Base-by-base conservation (phyloP, 2,329 filamentous ascomycete species). In the Sclerotinia trifoliorum region DNA sequence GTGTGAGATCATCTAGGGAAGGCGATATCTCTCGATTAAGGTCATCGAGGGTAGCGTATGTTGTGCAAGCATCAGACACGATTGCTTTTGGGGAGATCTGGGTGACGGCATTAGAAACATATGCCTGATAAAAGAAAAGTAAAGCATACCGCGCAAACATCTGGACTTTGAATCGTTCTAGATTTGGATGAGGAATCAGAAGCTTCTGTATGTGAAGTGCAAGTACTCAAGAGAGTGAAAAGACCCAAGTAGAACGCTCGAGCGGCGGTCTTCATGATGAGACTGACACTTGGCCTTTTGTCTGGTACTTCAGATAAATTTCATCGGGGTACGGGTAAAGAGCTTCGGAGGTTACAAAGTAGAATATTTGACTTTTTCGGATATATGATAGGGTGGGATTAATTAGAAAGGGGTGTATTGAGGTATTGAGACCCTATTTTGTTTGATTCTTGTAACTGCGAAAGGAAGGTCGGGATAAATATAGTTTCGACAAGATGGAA, bases 11-110 rank as follows among this genome's bases (percentile, higher is more conserved):
- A 75, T 92, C 86, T 73, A 99, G 82, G 65, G 88, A 86, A 24
- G 93, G 91, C 74, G 90, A 89, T 71, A 97, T 84, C 70, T 87
- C 85, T 73, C 84, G 80, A 80, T 98, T 99, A 66, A 99, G 84
- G 52, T 84, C 83, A 77, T 99, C 94, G 79, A 99, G 90, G 49
- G 92, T 93, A 67, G 90, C 89, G 80, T 96, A 99, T 67, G 94
- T 97, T 71, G 92, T 93, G 81, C 95, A 98, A 61, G 95, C 93
- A 79, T 99, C 95, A 55, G 91, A 92, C 49, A 99, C 93, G 76
- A 95, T 96, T 70, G 93, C 87, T 73, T 90, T 89, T 24, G 94
- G 92, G 54, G 95, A 93, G 75, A 97, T 91, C 93, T 97, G 83
- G 75, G 62, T 66, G 69, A 70, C 73, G 73, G 71, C 68, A 75